Conservation (phyloP, 23 red algal genomes). For the Pyropia haitanensis region DNA sequence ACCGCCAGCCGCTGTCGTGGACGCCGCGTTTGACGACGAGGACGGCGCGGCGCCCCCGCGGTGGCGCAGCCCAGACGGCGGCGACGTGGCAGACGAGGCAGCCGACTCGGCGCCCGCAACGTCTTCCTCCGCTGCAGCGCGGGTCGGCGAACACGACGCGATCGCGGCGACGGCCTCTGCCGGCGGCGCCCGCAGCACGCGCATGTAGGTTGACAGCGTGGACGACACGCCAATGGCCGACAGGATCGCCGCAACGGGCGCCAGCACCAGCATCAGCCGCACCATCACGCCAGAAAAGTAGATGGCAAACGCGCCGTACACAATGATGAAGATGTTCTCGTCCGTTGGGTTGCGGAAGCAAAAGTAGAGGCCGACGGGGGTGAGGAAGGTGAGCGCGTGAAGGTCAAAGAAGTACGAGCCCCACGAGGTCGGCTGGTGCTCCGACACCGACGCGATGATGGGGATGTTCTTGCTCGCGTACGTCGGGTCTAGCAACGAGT, state of each 20-base stretch:
- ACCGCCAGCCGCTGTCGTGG: too few relatives aligned
- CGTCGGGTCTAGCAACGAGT: constrained; percentile 94
- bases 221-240: constrained; percentile 71
- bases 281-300: constrained; percentile 99
- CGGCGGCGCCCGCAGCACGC: constrained; percentile 21
- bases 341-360: constrained; percentile 83
- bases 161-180: too few relatives aligned
- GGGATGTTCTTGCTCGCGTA: constrained; percentile 93
- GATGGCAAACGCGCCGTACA: constrained; percentile 79
- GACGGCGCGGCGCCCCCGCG: too few relatives aligned
- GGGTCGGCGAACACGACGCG: too few relatives aligned
- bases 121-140: too few relatives aligned
- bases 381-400: constrained; percentile 73
- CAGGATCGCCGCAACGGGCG: constrained; percentile 83
- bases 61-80: too few relatives aligned
- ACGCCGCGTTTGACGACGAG: too few relatives aligned
- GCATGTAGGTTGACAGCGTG: constrained; percentile 43
- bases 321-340: constrained; percentile 70
- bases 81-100: too few relatives aligned
- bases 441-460: constrained; percentile 95
- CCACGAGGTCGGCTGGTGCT: constrained; percentile 99
- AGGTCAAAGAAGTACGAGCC: constrained; percentile 98
- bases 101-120: too few relatives aligned
- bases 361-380: constrained; percentile 91
- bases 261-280: constrained; percentile 95